Percentiles rank a stretch among this genome's conserved stretches.
These are phyloP conservation scores for Yamadazyma diospyri DNA, from an alignment of 1,139 yeast genomes.

Conservation along the genomic window DNA sequence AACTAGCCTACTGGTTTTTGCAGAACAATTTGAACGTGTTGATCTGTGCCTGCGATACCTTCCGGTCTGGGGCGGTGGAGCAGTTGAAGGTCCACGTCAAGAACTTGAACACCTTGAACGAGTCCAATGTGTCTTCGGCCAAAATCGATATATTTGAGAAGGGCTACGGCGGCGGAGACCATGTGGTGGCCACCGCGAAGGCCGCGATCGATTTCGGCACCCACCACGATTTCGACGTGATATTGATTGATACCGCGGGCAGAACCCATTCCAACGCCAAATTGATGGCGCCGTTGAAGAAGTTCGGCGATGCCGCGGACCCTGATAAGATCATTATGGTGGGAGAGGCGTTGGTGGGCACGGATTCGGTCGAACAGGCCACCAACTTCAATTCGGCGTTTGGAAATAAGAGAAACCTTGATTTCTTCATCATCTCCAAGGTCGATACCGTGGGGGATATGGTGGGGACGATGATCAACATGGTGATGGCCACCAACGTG, in stretches of 20 bases:
- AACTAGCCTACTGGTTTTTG: constrained; percentile 90
- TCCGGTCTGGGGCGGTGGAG: constrained; percentile 97
- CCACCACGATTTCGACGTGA: constrained; percentile 67
- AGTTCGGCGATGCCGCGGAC: constrained; percentile 91
- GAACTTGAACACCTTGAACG: constrained; percentile 58
- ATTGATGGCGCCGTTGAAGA: constrained; percentile 91
- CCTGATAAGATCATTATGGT: constrained; percentile 98
- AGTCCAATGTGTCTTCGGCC: constrained; percentile 35
- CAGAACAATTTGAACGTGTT: constrained; percentile 85
- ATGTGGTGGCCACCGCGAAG: constrained; percentile 91
- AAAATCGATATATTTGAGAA: constrained; percentile 83
- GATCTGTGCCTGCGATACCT: constrained; percentile 96
- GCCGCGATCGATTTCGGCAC: constrained; percentile 76
- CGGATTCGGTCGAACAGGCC: constrained; percentile 96
- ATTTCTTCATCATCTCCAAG: constrained; percentile 89
- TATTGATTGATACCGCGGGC: constrained; percentile 95
- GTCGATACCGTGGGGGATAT: constrained; percentile 97
- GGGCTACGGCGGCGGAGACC: constrained; percentile 94
- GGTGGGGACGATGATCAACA: constrained; percentile 94
- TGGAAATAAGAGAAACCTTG: constrained; percentile 77
- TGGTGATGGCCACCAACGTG: constrained; percentile 95
- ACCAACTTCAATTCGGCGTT: constrained; percentile 89
- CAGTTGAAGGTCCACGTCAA: constrained; percentile 92
- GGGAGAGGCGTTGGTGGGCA: constrained; percentile 96
- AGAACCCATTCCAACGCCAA: constrained; percentile 94